These are phyloP conservation scores for Echium plantagineum DNA, from an alignment of 257 asterid genomes.

Conservation along the genomic window DNA sequence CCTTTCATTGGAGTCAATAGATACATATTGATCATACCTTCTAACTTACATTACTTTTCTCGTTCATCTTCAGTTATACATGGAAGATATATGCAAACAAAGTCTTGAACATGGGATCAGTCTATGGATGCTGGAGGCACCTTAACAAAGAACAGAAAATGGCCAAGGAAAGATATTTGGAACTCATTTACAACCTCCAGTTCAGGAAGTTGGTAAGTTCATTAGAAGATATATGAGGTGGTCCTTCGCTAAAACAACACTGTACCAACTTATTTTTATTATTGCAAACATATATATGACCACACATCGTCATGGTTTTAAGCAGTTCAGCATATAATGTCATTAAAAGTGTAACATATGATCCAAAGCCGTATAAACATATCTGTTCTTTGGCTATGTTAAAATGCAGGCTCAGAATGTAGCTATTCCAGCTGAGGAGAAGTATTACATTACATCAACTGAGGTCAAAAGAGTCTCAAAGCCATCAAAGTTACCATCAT, in stretches of 20 bases:
- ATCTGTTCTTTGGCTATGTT: too few species aligned
- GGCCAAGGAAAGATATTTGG: conserved; percentile 58
- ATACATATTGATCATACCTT: background rate
- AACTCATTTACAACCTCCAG: conserved; percentile 57
- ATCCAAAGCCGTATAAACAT: too few species aligned
- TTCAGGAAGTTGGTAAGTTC: conserved; percentile 52
- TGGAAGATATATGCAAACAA: conserved; percentile 85
- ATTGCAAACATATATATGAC: too few species aligned
- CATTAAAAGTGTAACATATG: too few species aligned
- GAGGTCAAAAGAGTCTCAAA: conserved; percentile 13
- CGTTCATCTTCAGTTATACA: conserved; percentile 46
- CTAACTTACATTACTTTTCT: background rate
- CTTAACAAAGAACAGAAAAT: conserved; percentile 43
- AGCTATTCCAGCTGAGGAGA: conserved; percentile 27
- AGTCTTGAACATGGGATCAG: conserved; percentile 62
- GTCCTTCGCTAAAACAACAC: too few species aligned
- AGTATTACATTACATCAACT: conserved; percentile 13
- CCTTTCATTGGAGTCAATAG: too few species aligned
- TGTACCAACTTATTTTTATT: too few species aligned
- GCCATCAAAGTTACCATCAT: background rate
- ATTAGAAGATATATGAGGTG: background rate
- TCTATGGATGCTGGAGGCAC: conserved; percentile 69
- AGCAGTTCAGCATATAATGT: background rate
- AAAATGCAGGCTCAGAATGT: conserved; percentile 53
- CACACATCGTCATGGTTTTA: too few species aligned